Evolutionary conservation across 345 rosid species (phyloP), one percentile per base, ranked within the genome.

Genomic region (Citrus sinensis): DNA sequence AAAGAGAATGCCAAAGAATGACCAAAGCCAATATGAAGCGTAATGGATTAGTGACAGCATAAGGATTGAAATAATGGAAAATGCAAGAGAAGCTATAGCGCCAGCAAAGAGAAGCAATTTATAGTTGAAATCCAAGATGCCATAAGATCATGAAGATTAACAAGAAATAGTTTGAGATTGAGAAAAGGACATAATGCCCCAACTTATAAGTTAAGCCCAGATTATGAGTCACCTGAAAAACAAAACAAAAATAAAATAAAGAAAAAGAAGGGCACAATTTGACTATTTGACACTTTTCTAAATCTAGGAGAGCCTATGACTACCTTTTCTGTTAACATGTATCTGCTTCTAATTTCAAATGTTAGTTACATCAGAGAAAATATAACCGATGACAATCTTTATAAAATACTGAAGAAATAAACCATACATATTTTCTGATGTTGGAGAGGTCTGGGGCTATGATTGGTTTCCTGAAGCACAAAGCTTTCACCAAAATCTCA

Each of bases 361-460:
- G 8, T n/a, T 68, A 14, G 67, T 19, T 73, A 73, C 76, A 60
- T 40, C 4, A 13, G 9, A 16, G 20, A 37, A 61, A 27, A 60
- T 65, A 42, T 4, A 20, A 42, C 13, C 3, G 1, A 46, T 62
- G 51, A 29, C 24, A 62, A 39, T 67, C 35, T 56, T 56, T 63
- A 77, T 80, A 16, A 60, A 73, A 76, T 25, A 40, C 42, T 46
- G 20, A 76, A 80, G 42, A 73, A 79, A 68, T 63, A 76, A 80
- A 79, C 75, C 91, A 29, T 96, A 96, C 99, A 80, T 92, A 82
- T 90, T 91, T 93, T 70, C 71, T 90, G 76, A 96, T 96, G 80
- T 81, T 85, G 71, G 90, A 16, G 68, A 94, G 94, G 80, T 92
- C 88, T 59, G 99, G 99, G 49, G 98, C 98, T 74, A 94, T 78